These are phyloP conservation scores for Phylloporus sp. DNA, from an alignment of 768 basidiomycete species.

Conservation along the genomic window DNA sequence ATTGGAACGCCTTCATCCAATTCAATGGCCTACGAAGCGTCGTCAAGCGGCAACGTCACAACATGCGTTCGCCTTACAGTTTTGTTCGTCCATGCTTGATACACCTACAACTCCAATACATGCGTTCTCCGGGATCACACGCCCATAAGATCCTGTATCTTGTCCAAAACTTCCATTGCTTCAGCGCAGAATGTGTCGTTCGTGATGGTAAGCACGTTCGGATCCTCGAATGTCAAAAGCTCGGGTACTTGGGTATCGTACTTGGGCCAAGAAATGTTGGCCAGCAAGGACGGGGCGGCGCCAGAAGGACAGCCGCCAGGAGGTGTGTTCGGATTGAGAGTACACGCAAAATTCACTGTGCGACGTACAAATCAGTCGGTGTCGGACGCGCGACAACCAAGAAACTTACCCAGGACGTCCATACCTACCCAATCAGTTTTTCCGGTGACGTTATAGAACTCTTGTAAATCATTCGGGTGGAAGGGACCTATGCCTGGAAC, in stretches of 20 bases:
- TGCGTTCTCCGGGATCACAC: constrained; percentile 1
- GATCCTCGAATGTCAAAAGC: constrained; percentile 9
- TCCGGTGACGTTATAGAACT: constrained; percentile 9
- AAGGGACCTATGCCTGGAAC: constrained; percentile 15
- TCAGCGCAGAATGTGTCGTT: constrained; percentile 6
- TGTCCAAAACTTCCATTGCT: constrained; percentile 3
- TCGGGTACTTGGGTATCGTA: neutral
- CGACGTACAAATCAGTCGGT: no score
- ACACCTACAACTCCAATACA: no score
- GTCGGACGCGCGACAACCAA: no score
- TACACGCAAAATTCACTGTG: constrained; percentile 19
- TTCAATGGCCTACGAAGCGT: no score
- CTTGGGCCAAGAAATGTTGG: constrained; percentile 4
- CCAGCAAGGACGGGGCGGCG: constrained; percentile 6
- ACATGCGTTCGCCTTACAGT: no score
- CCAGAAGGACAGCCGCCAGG: constrained; percentile 8
- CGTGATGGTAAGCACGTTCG: constrained; percentile 8
- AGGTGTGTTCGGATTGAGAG: constrained; percentile 4
- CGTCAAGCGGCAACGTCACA: no score
- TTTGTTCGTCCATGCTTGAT: no score
- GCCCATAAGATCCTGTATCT: constrained; percentile 8
- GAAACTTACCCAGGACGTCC: constrained; percentile 12
- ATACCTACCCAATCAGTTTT: constrained; percentile 10
- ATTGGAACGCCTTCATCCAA: no score
- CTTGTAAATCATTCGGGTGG: constrained; percentile 15